Percentiles rank a stretch among this genome's conserved stretches.
phyloP scores from a whole-genome alignment of 2,329 filamentous ascomycete genomes.

The Dactylellina cionopaga region DNA sequence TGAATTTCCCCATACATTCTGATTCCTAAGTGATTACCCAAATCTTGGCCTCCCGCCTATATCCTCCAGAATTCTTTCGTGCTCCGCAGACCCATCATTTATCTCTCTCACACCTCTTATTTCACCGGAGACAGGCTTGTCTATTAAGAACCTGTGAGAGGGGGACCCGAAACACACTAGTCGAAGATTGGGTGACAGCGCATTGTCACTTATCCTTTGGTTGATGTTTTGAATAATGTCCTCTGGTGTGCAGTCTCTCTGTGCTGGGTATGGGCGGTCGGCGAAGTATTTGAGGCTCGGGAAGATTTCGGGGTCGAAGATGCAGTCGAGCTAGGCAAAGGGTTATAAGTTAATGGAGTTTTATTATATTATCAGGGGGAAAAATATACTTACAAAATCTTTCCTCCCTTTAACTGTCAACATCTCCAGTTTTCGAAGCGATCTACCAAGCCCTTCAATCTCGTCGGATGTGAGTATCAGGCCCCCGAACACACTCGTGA shows the following conservation, averaged over 20 bases:
- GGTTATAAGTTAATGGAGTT: background rate
- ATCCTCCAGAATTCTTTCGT: background rate
- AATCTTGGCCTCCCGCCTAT: background rate
- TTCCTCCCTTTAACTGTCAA: background rate
- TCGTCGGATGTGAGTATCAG: background rate
- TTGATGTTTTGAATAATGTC: background rate
- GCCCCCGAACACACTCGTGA: background rate
- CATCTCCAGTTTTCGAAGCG: slow-evolving; percentile 2
- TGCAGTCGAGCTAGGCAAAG: background rate
- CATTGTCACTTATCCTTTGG: background rate
- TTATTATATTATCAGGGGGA: background rate
- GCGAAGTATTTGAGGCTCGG: slow-evolving; percentile 16
- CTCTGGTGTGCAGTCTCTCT: no score
- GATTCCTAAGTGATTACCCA: no score
- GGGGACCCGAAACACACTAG: background rate
- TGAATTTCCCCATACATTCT: no score
- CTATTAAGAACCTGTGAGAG: background rate
- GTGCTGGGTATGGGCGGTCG: background rate
- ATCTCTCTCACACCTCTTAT: background rate
- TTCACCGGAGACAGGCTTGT: background rate
- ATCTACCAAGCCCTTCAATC: slow-evolving; percentile 12
- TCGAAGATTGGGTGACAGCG: background rate
- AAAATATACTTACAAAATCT: slow-evolving; percentile 5
- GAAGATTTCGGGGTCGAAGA: background rate
- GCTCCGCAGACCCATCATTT: background rate